Evolutionary conservation across 768 basidiomycete species (phyloP), one percentile per base, ranked within the genome.

Genomic region (Termitomyces sp.): DNA sequence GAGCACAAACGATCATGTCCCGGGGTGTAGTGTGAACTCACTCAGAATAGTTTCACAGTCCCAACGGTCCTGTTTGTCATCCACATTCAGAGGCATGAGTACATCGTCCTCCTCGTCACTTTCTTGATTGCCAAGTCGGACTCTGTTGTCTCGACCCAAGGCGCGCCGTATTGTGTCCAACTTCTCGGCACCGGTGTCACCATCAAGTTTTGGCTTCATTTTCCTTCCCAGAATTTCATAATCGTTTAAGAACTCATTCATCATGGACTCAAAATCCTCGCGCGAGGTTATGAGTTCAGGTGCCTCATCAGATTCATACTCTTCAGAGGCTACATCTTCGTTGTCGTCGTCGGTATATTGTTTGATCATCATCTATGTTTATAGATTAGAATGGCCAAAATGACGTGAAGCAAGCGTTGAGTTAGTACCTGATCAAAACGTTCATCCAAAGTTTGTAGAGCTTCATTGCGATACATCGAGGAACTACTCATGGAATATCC

Each of bases 401-500:
- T 21, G 17, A 24, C 12, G 32, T 50, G 19, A 42, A 10, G 14
- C 45, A 43, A 10, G 14, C 46, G 42, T 38, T 43, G 14, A 35
- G 28, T 43, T 11, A 54, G 58, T 61, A 93, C 97, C 78, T 93
- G 85, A 63, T 98, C 95, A 66, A 98, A 99, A 11, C 86, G 81
- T 65, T 98, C 93, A 65, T 99, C 97, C 42, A 99, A 75, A 2
- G 85, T 88, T 50, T 90, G 83, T 28, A 98, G 71, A 0, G 92
- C 86, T 62, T 93, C 88, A 60, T 91, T 98, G 44, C 97, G 83
- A 72, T 83, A 90, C 90, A 98, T 93, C 14, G 93, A 93, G 3
- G 93, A 93, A 63, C 92, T 94, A 68, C 90, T 96, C 94, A 99
- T 98, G 66, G 89, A 92, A 76, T 96, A 96, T 12, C 92, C 94